phyloP scores from a whole-genome alignment of 495 filamentous ascomycete genomes.

The Penicillium manginii region DNA sequence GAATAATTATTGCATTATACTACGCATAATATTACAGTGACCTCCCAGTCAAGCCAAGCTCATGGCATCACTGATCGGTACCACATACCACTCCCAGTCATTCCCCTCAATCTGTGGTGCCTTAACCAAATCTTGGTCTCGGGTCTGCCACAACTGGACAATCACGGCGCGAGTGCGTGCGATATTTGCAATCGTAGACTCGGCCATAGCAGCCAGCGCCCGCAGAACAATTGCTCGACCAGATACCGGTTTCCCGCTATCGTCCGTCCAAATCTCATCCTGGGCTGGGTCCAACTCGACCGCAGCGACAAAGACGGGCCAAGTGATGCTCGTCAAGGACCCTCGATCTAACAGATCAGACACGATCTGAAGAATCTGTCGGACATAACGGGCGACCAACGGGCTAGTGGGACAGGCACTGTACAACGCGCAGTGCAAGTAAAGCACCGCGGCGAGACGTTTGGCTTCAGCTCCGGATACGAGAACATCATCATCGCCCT shows the following conservation, averaged over 20 bases:
- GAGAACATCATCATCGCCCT: constrained; percentile 35
- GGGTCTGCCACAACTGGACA: constrained; percentile 47
- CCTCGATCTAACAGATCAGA: constrained; percentile 39
- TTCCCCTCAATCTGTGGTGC: constrained; percentile 28
- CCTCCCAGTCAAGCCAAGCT: constrained; percentile 39
- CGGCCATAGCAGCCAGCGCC: constrained; percentile 43
- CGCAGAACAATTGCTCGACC: constrained; percentile 45
- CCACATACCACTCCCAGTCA: constrained; percentile 50
- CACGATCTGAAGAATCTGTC: constrained; percentile 37
- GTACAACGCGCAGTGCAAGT: constrained; percentile 46
- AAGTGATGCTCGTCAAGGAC: constrained; percentile 38
- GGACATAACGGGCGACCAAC: constrained; percentile 40
- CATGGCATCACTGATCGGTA: constrained; percentile 46
- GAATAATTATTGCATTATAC: constrained; percentile 3
- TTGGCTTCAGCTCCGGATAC: constrained; percentile 45
- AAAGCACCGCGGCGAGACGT: constrained; percentile 44
- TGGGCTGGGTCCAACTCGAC: constrained; percentile 46
- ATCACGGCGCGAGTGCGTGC: constrained; percentile 47
- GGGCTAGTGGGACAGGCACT: constrained; percentile 43
- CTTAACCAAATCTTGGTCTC: constrained; percentile 43
- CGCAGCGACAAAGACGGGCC: constrained; percentile 51
- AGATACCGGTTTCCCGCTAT: constrained; percentile 22
- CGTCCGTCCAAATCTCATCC: constrained; percentile 41
- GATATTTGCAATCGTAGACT: constrained; percentile 46
- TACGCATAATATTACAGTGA: not conserved